Evolutionary conservation across 2,329 filamentous ascomycete species (phyloP), one percentile per base, ranked within the genome.

Genomic region (Rutstroemia sp.): DNA sequence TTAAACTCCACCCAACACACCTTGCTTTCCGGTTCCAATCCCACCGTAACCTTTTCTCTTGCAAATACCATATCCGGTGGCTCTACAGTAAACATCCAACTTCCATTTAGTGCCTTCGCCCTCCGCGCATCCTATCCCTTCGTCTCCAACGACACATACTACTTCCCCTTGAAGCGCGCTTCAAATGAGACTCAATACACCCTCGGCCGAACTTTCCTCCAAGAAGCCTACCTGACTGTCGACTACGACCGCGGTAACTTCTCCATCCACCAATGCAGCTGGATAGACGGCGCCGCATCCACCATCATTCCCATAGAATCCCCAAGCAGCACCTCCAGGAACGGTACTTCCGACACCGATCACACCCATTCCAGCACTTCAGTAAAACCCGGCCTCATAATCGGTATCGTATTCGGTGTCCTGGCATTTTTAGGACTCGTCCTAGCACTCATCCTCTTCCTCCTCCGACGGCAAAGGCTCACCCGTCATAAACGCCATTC

Each of bases 221-320:
- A 75, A 61, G 72, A 75, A 64, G 69, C 70, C 46, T 66, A 56
- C 41, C 19, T 56, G 16, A 62, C 48, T 7, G 71, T 65, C 21
- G 71, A 74, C 61, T 74, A 73, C 57, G 71, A 73, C 57, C 68
- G 70, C n/a, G 61, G 63, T 8, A 61, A 66, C 2, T 74, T 74
- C 54, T 72, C 72, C 45, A 67, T 74, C 2, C 72, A 70, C 1
- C 66, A 70, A 5, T 73, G 71, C 59, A 58, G 61, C 1, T 73
- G 63, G 49, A 44, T 39, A 38, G 65, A 71, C 53, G 71, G 71
- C 19, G 69, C 71, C 9, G 41, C 64, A 18, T 19, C 47, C 18
- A 37, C 54, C 4, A 49, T 61, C 6, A 45, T 47, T n/a, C 21
- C 49, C 6, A 61, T 61, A 27, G 14, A 54, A 9, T 49, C 59